These are phyloP conservation scores for Bathelium albidoporum DNA, from an alignment of 495 filamentous ascomycete genomes.

Conservation along the genomic window DNA sequence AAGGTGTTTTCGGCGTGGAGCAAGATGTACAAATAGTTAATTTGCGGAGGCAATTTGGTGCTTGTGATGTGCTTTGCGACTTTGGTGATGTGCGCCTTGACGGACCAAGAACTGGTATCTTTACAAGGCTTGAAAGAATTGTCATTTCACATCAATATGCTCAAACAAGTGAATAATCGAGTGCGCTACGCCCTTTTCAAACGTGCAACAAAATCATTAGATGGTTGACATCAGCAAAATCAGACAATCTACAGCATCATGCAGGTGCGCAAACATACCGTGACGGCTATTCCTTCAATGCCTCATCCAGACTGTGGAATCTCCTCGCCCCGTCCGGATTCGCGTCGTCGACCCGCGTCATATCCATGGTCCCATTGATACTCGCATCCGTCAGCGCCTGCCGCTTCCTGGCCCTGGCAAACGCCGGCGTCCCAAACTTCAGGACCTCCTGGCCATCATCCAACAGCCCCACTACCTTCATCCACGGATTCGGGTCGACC, in stretches of 20 bases:
- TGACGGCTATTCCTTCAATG: neutral
- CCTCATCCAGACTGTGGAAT: neutral
- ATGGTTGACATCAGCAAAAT: neutral
- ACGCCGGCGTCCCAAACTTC: neutral
- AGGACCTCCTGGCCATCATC: neutral
- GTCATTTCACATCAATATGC: neutral
- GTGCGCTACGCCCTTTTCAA: neutral
- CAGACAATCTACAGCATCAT: too few species aligned
- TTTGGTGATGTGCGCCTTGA: neutral
- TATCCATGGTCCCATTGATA: neutral
- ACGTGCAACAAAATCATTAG: neutral
- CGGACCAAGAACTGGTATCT: neutral
- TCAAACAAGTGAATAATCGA: neutral
- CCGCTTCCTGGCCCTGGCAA: neutral
- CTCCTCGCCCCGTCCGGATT: neutral
- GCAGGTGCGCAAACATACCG: too few species aligned
- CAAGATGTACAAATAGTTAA: neutral
- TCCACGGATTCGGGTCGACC: neutral
- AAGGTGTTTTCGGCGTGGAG: neutral
- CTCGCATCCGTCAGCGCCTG: neutral
- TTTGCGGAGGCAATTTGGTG: neutral
- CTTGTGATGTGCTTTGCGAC: neutral
- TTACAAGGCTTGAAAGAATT: neutral
- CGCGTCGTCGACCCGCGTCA: neutral
- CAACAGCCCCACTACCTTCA: neutral